Conservation (phyloP, 2,329 filamentous ascomycete species). For the Aschersonia sp. region DNA sequence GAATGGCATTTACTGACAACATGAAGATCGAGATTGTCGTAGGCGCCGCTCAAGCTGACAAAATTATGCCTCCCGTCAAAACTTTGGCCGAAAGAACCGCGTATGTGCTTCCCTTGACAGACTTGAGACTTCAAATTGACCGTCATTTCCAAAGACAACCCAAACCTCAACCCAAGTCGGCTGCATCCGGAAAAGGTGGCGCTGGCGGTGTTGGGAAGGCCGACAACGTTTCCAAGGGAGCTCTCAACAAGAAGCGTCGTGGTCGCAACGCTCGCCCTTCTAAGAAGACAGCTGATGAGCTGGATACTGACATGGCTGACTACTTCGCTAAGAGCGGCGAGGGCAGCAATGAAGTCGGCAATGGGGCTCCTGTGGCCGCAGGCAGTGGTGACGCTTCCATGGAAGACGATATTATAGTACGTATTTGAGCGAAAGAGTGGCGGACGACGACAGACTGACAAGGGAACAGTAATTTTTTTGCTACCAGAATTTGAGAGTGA, state of each 20-base stretch:
- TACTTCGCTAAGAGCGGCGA: conserved; percentile 55
- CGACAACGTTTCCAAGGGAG: conserved; percentile 26
- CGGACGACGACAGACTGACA: neutral
- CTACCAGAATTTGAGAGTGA: neutral
- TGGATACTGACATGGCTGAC: conserved; percentile 95
- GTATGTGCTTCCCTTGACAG: conserved; percentile 20
- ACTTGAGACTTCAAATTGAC: neutral
- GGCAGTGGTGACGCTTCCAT: conserved; percentile 43
- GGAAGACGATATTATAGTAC: conserved; percentile 48
- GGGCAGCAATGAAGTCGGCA: conserved; percentile 30
- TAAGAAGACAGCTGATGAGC: conserved; percentile 87
- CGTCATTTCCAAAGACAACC: conserved; percentile 13
- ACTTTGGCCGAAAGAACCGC: conserved; percentile 72
- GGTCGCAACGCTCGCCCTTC: conserved; percentile 48
- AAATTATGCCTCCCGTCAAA: conserved; percentile 51
- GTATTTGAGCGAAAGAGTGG: conserved; percentile 4
- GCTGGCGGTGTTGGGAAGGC: conserved; percentile 18
- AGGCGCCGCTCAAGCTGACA: conserved; percentile 57
- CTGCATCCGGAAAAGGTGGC: conserved; percentile 51
- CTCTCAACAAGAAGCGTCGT: conserved; percentile 37
- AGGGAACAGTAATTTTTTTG: conserved; percentile 1
- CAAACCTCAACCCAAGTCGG: conserved; percentile 58
- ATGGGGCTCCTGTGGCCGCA: conserved; percentile 28
- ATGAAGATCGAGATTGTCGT: conserved; percentile 80
- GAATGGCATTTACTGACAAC: neutral